Base-by-base conservation (phyloP, 306 rosid genomes). In the Inga oerstediana region DNA sequence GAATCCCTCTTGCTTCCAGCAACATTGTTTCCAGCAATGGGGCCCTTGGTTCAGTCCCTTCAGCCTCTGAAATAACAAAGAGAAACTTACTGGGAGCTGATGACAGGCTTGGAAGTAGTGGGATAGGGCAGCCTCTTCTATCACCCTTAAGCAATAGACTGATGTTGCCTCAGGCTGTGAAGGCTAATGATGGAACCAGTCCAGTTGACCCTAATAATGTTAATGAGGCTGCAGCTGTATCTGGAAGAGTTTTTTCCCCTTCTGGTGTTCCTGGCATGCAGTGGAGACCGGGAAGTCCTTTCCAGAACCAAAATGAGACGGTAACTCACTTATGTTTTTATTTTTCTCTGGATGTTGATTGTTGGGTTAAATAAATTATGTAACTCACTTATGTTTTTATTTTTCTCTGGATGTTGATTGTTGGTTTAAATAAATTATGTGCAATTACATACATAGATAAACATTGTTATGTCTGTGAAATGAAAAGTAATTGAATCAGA, bases 261-360 rank as follows among this genome's bases (percentile, higher is more conserved):
- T 84, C 94, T 81, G 32, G 85, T 74, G 92, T 87, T 83, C 81
- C 94, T 75, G 88, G 94, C 78, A 91, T 91, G 88, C 98, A 89
- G 72, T 93, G 98, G 98, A 89, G 97, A 86, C 93, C 97, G 16
- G 98, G 97, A 79, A 88, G 92, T 78, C 83, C 92, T 78, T 92
- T 90, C 81, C 97, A 90, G 73, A 92, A 85, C 84, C 97, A 87
- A 69, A 90, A 81, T 78, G 98, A 93, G 64, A 72, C 83, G 77
- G 98, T 93, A 86, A 52, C 8, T 16, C 7, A 15, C 5, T 52
- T 52, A 5, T 14, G 65, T 30, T 58, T 52, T 41, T 39, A 9
- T 27, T 30, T 64, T 64, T 64, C 41, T 64, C 14, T 30, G 30
- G 37, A 44, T 81, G 35, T 12, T 12, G 49, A 30, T 30, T 30